A percentile compares a stretch with the other conserved stretches of the same genome.
Evolutionary conservation across 2,329 filamentous ascomycete genomes (phyloP).

Genomic region (Colletotrichum kahawae): DNA sequence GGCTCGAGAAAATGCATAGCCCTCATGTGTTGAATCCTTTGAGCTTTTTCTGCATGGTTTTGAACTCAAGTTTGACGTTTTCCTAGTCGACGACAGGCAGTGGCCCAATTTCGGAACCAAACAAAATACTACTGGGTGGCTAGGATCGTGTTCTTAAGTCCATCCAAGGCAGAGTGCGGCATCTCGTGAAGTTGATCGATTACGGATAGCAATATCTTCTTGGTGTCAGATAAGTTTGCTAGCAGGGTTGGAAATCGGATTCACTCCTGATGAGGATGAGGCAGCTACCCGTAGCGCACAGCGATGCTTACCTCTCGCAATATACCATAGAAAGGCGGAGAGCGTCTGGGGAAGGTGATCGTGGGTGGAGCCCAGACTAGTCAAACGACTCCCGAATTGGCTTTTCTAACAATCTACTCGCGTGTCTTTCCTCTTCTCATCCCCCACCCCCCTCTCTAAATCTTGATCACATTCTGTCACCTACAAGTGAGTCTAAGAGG

Average conservation of each 20-base stretch:
- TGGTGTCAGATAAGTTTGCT: neutral
- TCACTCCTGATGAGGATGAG: neutral
- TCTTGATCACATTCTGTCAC: too few relatives aligned
- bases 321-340: neutral
- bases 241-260: neutral
- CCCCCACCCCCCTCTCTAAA: too few relatives aligned
- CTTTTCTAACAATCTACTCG: neutral
- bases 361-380: neutral
- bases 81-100: neutral
- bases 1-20: neutral
- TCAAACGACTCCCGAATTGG: neutral
- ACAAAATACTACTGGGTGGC: neutral
- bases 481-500: neutral
- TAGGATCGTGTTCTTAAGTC: neutral
- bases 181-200: neutral
- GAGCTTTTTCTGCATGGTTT: neutral
- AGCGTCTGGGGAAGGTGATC: neutral
- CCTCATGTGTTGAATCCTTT: neutral
- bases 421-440: too few relatives aligned
- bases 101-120: neutral
- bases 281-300: neutral
- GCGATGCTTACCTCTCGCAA: neutral
- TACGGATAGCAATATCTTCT: neutral
- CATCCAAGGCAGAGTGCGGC: neutral
- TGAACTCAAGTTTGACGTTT: neutral